Evolutionary conservation across 768 basidiomycete species (phyloP).

Genomic region (Boletus reticulatus): DNA sequence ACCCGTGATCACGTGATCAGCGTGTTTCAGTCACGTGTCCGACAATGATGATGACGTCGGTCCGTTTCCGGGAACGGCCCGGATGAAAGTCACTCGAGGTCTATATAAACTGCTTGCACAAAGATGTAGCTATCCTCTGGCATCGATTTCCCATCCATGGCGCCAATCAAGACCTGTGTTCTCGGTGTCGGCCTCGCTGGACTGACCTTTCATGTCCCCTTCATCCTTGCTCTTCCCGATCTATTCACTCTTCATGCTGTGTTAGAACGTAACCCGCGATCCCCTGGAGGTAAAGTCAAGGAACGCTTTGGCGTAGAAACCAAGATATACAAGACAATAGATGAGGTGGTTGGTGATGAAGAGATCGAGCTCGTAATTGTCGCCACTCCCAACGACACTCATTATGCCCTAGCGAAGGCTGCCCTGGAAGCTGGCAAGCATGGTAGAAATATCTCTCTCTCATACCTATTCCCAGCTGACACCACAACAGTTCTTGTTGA

Average conservation of each 20-base stretch:
- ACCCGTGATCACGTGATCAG: constrained; percentile 24
- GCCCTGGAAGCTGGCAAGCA: constrained; percentile 70
- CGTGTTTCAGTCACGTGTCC: constrained; percentile 10
- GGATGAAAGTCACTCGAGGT: neutral
- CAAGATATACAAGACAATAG: constrained; percentile 59
- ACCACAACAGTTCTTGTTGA: constrained; percentile 63
- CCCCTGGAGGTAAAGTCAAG: constrained; percentile 60
- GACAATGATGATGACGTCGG: constrained; percentile 7
- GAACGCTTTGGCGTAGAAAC: constrained; percentile 59
- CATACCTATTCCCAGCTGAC: neutral
- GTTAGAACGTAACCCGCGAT: constrained; percentile 65
- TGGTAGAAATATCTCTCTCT: constrained; percentile 38
- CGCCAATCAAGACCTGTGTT: constrained; percentile 66
- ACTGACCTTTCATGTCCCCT: constrained; percentile 78
- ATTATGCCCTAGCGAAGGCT: constrained; percentile 64
- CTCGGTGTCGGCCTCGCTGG: constrained; percentile 77
- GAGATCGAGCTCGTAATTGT: constrained; percentile 69
- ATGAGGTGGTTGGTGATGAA: constrained; percentile 57
- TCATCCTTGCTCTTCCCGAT: constrained; percentile 69
- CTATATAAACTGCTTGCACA: too few species aligned
- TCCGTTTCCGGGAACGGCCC: neutral
- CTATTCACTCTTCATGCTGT: constrained; percentile 73
- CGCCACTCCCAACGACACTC: constrained; percentile 72
- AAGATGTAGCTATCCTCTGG: too few species aligned
- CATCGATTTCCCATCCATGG: constrained; percentile 1